A percentile compares a stretch with the other conserved stretches of the same genome.
Evolutionary conservation across 495 filamentous ascomycete species (phyloP).

Genomic region (Talaromyces proteolyticus): DNA sequence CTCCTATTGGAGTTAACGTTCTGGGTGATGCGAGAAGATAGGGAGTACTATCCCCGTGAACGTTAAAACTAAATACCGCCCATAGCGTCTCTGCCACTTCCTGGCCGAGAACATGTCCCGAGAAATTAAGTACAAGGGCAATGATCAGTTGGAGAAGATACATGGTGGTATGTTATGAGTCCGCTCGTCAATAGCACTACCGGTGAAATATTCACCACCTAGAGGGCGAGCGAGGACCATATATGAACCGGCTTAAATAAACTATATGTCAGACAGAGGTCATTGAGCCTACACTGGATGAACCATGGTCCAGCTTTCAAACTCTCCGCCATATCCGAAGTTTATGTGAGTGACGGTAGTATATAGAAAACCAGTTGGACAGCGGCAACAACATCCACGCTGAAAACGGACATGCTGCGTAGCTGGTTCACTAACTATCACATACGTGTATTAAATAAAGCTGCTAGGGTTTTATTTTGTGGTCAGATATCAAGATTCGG

Average conservation of each 20-base stretch:
- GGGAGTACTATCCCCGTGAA: conserved; percentile 71
- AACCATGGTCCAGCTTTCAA: background rate
- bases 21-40: conserved; percentile 41
- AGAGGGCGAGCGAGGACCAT: too few relatives aligned
- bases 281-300: background rate
- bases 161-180: background rate
- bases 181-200: background rate
- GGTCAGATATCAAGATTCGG: too few relatives aligned
- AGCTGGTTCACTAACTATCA: too few relatives aligned
- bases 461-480: too few relatives aligned
- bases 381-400: too few relatives aligned
- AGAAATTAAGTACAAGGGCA: background rate
- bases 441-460: too few relatives aligned
- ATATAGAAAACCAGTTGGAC: too few relatives aligned
- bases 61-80: conserved; percentile 64
- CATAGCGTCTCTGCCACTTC: conserved; percentile 50
- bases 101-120: conserved; percentile 12
- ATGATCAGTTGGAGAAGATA: background rate
- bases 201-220: background rate
- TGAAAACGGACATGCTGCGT: background rate
- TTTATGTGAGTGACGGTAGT: too few relatives aligned
- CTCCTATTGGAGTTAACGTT: conserved; percentile 61
- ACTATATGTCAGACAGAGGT: background rate
- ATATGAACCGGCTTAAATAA: too few relatives aligned
- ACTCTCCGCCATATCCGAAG: background rate